Evolutionary conservation across 768 basidiomycete species (phyloP).

Genomic region (Leccinum ochraceum): DNA sequence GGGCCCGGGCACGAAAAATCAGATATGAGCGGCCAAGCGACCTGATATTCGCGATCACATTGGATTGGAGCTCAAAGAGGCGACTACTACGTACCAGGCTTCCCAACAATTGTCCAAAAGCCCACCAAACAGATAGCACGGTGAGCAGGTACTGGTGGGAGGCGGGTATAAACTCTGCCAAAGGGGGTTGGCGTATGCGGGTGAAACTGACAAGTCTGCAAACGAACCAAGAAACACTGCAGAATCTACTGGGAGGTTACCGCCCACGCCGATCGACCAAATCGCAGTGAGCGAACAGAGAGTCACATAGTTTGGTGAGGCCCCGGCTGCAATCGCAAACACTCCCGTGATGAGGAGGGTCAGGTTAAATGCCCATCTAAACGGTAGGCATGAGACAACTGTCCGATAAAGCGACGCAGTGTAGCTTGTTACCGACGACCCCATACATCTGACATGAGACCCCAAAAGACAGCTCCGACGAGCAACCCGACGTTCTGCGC

Average conservation of each 20-base stretch:
- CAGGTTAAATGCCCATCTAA: slow-evolving; percentile 64
- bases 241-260: slow-evolving; percentile 74
- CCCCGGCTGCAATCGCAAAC: slow-evolving; percentile 66
- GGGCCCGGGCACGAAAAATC: slow-evolving; percentile 59
- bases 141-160: slow-evolving; percentile 78
- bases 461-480: slow-evolving; percentile 70
- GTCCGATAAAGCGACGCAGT: neutral
- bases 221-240: slow-evolving; percentile 69
- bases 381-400: too few species aligned
- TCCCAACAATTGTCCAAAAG: slow-evolving; percentile 68
- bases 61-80: neutral
- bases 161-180: slow-evolving; percentile 64
- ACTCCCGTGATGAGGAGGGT: slow-evolving; percentile 67
- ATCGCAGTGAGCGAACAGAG: slow-evolving; percentile 54
- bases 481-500: slow-evolving; percentile 73
- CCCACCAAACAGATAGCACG: slow-evolving; percentile 79
- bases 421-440: slow-evolving; percentile 54
- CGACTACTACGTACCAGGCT: slow-evolving; percentile 37
- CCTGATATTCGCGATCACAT: slow-evolving; percentile 30
- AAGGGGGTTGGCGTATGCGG: neutral
- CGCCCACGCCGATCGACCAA: slow-evolving; percentile 71
- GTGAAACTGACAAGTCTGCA: neutral
- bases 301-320: slow-evolving; percentile 51
- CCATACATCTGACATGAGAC: slow-evolving; percentile 69
- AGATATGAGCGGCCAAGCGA: slow-evolving; percentile 75